Conservation (phyloP, 1,139 yeast species). For the Sugiyamaella pinicola region DNA sequence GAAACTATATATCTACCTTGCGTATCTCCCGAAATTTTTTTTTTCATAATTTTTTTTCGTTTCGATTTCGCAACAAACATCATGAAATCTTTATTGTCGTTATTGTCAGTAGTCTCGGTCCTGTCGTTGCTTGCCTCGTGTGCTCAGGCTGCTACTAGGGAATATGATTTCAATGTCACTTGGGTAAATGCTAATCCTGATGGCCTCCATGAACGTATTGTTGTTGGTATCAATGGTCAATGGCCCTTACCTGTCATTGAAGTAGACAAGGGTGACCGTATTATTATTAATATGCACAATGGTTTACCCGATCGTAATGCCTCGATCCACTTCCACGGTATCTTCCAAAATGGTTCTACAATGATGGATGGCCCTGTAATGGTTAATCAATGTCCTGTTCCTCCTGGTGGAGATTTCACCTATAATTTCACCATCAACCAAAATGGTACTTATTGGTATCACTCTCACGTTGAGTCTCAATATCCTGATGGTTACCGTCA, state of each 20-base stretch:
- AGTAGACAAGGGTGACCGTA: constrained; percentile 75
- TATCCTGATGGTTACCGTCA: constrained; percentile 94
- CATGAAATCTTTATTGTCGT: constrained; percentile 12
- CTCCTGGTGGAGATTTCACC: constrained; percentile 69
- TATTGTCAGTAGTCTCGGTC: constrained; percentile 21
- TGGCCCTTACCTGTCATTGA: constrained; percentile 85
- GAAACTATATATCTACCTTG: constrained; percentile 8
- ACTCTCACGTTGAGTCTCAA: constrained; percentile 82
- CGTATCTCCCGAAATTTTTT: constrained; percentile 1
- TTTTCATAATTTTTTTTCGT: background rate
- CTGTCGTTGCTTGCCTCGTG: constrained; percentile 22
- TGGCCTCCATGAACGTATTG: constrained; percentile 63
- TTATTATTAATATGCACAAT: constrained; percentile 67
- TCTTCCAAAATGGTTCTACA: constrained; percentile 72
- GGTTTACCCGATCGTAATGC: constrained; percentile 65
- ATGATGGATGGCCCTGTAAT: constrained; percentile 88
- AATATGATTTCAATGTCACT: constrained; percentile 71
- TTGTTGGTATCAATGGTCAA: constrained; percentile 76
- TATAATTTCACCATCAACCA: constrained; percentile 84
- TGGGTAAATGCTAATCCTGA: constrained; percentile 78
- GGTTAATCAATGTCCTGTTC: constrained; percentile 86
- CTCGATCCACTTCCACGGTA: constrained; percentile 87
- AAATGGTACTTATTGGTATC: constrained; percentile 93
- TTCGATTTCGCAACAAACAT: background rate
- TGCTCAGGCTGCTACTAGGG: constrained; percentile 57